Base-by-base conservation (phyloP, 2,329 filamentous ascomycete genomes). In the Fusarium veterinarium region DNA sequence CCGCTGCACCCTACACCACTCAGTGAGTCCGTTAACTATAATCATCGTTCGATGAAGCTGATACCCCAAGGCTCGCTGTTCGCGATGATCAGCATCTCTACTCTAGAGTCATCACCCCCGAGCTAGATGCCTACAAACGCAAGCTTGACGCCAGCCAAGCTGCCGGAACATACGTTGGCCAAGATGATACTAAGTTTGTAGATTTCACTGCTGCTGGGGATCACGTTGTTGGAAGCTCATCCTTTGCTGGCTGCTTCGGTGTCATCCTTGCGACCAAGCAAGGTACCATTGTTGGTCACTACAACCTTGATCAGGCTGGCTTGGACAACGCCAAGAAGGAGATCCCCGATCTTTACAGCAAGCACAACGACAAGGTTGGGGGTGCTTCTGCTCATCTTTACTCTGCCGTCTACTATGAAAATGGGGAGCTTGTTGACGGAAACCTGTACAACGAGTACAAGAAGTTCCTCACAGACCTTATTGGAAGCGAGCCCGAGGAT, bases 181-280 rank as follows among this genome's bases (percentile, higher is more conserved):
- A 58, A 28, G 25, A n/a, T 25, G 20, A 45, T 2, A 30, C 52
- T 8, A 6, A 44, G 20, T 62, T 62, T 35, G 33, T 62, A 19
- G 40, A 45, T 20, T 62, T 62, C 14, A 62, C 40, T 20, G 4
- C 40, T 25, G 33, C 17, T n/a, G 51, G 33, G 0, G 13, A 38
- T 28, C 59, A 59, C 6, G 5, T 38, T 0, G 56, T 59, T 31
- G 51, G 51, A 11, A 62, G 59, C 31, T n/a, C 35, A 5, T 42
- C 33, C 3, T 62, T 62, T 14, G 25, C 33, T 30, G 59, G 59
- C 25, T 62, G 59, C n/a, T 58, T 62, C 20, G 59, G 59, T 33
- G 33, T 62, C 17, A 42, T 62, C 20, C 33, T 62, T 16, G 59
- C 40, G 2, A 62, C 59, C 16, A 62, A 45, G 52, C 59, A 62